Base-by-base conservation (phyloP, 805 yeast species). In the Lipomyces starkeyi region DNA sequence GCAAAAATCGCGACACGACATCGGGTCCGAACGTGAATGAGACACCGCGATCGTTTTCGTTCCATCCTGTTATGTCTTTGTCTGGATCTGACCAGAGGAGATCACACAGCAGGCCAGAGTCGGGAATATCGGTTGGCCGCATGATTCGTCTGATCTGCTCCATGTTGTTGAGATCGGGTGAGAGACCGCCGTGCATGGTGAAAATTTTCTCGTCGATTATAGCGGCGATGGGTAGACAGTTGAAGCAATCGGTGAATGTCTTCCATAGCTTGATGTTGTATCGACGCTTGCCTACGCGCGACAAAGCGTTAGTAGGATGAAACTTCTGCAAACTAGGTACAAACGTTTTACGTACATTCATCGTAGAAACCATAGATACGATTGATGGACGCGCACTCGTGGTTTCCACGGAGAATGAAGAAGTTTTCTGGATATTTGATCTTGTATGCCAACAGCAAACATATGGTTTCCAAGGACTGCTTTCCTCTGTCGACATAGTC, bases 21-120 rank as follows among this genome's bases (percentile, higher is more conserved):
- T 94, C 99, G 9, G 98, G 98, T n/a, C 98, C 98, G 82, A 95
- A 94, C n/a, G 98, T 94, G 81, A 93, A 94, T 32, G 98, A 93
- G 70, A 94, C 98, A 78, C 98, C 98, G 82, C 99, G 91, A 83
- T 95, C 99, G 80, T 95, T 94, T 83, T 95, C 99, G 75, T 96
- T 90, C 99, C 99, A 94, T 22, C 98, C 99, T 43, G 95, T 92
- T 74, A 94, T 93, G 81, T 93, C 98, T 81, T 95, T 94, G 81
- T 94, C 98, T 32, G 99, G 99, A 80, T 94, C 99, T 2, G 97
- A 91, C 99, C 99, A 94, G 76, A 94, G 86, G 80, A 94, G 85
- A 81, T 94, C 99, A 84, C 98, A 94, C 76, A 94, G 85, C 76
- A 94, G 86, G 34, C 99, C 99, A 69, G 93, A 97, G 80, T 94